A percentile compares a stretch with the other conserved stretches of the same genome.
Evolutionary conservation across 345 rosid genomes (phyloP).

Genomic region (Camelina neglecta): DNA sequence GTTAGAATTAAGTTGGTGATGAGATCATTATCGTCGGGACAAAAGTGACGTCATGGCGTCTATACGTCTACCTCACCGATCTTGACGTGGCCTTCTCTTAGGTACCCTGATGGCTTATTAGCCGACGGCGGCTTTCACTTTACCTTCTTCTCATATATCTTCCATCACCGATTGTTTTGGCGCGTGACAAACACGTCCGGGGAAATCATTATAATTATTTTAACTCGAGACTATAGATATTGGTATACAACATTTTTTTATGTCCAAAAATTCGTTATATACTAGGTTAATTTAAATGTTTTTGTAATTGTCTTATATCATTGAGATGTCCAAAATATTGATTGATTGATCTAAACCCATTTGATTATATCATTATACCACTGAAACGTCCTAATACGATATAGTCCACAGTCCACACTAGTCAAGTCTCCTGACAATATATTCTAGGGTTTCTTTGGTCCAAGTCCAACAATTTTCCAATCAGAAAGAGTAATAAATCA

Average conservation of each 20-base stretch:
- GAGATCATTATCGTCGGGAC: constrained; percentile 35
- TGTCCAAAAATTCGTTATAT: neutral
- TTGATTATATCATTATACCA: too few relatives aligned
- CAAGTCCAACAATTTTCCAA: neutral
- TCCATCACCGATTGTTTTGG: constrained; percentile 2
- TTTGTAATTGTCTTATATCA: too few relatives aligned
- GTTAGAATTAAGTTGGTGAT: constrained; percentile 25
- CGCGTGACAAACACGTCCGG: constrained; percentile 16
- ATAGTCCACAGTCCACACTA: neutral
- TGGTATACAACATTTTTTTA: neutral
- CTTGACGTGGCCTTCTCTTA: constrained; percentile 32
- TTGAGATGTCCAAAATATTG: neutral
- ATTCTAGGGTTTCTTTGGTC: neutral
- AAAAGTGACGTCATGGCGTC: constrained; percentile 45
- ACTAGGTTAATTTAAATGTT: too few relatives aligned
- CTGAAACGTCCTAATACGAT: too few relatives aligned
- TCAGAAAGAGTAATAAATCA: neutral
- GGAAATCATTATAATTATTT: neutral
- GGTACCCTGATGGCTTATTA: constrained; percentile 19
- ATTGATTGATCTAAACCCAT: too few relatives aligned
- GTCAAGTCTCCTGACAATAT: neutral
- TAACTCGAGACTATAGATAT: neutral
- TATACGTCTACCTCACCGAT: constrained; percentile 32
- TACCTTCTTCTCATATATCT: neutral
- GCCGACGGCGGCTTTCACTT: constrained; percentile 43